phyloP scores from a whole-genome alignment of 768 basidiomycete genomes.

The Leccinum longicurvipes region DNA sequence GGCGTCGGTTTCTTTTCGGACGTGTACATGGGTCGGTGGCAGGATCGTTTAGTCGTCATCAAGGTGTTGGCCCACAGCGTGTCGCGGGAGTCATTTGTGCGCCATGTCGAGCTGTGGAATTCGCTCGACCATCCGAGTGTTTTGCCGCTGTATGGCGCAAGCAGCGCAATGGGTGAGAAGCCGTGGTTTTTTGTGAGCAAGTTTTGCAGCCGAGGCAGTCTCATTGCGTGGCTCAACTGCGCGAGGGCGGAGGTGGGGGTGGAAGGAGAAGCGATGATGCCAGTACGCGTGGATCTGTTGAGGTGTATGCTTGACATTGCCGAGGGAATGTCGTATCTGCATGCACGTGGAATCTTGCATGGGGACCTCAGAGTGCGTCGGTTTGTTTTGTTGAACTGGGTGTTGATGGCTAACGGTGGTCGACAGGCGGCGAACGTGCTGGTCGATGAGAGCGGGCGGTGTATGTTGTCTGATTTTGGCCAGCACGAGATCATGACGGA shows the following conservation, averaged over 20 bases:
- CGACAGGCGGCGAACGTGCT: constrained; percentile 71
- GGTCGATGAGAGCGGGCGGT: constrained; percentile 61
- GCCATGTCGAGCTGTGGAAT: constrained; percentile 73
- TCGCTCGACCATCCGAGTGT: constrained; percentile 66
- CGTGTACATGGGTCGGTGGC: constrained; percentile 77
- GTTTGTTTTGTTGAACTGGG: neutral
- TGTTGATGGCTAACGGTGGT: neutral
- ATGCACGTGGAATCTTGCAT: constrained; percentile 64
- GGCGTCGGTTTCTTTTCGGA: constrained; percentile 75
- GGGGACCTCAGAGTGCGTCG: constrained; percentile 72
- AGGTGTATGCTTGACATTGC: constrained; percentile 72
- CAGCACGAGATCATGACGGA: constrained; percentile 79
- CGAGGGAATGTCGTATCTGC: constrained; percentile 79
- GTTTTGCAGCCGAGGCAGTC: constrained; percentile 62
- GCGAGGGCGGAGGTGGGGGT: neutral
- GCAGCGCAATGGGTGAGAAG: constrained; percentile 61
- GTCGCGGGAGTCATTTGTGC: constrained; percentile 61
- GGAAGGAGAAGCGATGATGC: neutral
- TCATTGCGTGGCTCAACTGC: constrained; percentile 55
- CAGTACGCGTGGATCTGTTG: constrained; percentile 38
- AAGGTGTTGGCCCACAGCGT: constrained; percentile 67
- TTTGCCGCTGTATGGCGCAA: constrained; percentile 73
- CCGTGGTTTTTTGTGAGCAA: constrained; percentile 82
- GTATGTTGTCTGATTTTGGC: constrained; percentile 80
- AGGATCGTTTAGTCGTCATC: constrained; percentile 60